Conservation (phyloP, 2,329 filamentous ascomycete genomes). For the Trematosphaeria pertusa region DNA sequence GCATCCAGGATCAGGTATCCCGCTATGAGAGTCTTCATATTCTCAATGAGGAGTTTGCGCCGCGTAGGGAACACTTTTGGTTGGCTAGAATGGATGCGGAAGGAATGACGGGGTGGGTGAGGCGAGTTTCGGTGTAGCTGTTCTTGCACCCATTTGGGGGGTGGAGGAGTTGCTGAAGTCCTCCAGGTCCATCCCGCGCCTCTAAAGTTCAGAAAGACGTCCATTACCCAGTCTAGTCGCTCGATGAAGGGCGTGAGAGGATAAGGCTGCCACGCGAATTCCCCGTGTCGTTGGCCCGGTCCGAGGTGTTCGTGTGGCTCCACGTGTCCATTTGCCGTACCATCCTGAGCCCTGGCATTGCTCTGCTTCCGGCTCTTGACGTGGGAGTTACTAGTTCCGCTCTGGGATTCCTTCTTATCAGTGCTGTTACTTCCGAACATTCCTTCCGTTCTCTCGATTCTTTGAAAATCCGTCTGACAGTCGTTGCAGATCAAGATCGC, state of each 20-base stretch:
- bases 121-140: conserved; percentile 43
- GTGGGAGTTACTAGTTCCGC: background rate
- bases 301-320: conserved; percentile 27
- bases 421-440: conserved; percentile 20
- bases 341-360: background rate
- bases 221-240: conserved; percentile 64
- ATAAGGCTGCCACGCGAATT: conserved; percentile 62
- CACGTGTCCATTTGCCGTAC: conserved; percentile 5
- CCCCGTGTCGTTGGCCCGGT: conserved; percentile 39
- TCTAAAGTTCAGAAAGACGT: conserved; percentile 64
- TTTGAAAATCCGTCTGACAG: conserved; percentile 60
- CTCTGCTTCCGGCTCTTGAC: background rate
- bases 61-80: conserved; percentile 46
- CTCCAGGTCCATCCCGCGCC: conserved; percentile 68
- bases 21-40: conserved; percentile 53
- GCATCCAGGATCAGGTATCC: conserved; percentile 74
- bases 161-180: conserved; percentile 55
- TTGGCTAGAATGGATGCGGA: conserved; percentile 40
- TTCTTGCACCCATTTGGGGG: conserved; percentile 49
- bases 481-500: conserved; percentile 64
- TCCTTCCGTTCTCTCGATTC: conserved; percentile 58
- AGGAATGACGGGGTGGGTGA: conserved; percentile 26
- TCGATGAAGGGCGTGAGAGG: conserved; percentile 56
- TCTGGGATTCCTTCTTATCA: conserved; percentile 1
- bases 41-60: conserved; percentile 40